A percentile compares a stretch with the other conserved stretches of the same genome.
phyloP scores from a whole-genome alignment of 306 rosid genomes.

The Dicorynia guianensis region DNA sequence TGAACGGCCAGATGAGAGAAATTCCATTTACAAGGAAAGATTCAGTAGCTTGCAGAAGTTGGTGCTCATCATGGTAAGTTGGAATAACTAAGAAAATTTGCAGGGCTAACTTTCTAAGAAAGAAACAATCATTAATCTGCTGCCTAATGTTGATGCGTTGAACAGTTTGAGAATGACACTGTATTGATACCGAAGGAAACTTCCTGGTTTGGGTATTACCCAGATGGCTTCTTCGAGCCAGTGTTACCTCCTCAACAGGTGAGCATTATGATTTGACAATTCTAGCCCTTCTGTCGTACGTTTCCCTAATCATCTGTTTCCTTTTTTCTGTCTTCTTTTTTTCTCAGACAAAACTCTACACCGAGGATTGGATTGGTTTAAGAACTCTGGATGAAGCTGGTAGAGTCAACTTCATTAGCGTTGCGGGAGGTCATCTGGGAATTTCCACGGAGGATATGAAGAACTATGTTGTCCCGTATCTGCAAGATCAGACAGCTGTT shows the following conservation, averaged over 20 bases:
- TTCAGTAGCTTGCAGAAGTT: conserved; percentile 75
- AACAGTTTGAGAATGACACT: conserved; percentile 79
- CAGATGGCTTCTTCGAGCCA: conserved; percentile 75
- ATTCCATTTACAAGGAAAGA: conserved; percentile 78
- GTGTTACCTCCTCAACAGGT: conserved; percentile 71
- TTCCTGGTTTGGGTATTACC: conserved; percentile 92
- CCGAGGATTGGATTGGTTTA: conserved; percentile 89
- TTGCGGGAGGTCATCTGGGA: conserved; percentile 71
- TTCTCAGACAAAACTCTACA: conserved; percentile 75
- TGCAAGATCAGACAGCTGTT: conserved; percentile 41
- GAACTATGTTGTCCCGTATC: conserved; percentile 68
- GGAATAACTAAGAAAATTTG: conserved; percentile 4
- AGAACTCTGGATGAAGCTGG: conserved; percentile 82
- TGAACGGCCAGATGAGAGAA: conserved; percentile 70
- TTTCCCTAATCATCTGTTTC: neutral
- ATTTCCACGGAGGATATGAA: conserved; percentile 66
- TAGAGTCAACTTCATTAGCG: conserved; percentile 69
- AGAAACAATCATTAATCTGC: conserved; percentile 13
- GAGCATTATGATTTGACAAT: conserved; percentile 18
- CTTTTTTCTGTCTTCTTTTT: no score
- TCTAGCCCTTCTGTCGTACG: conserved; percentile 13
- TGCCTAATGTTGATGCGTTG: conserved; percentile 20
- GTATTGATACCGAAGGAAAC: conserved; percentile 89
- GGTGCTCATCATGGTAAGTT: conserved; percentile 89
- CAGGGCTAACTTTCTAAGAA: conserved; percentile 17